Evolutionary conservation across 805 yeast genomes (phyloP).

Genomic region (Schwanniomyces sp.): DNA sequence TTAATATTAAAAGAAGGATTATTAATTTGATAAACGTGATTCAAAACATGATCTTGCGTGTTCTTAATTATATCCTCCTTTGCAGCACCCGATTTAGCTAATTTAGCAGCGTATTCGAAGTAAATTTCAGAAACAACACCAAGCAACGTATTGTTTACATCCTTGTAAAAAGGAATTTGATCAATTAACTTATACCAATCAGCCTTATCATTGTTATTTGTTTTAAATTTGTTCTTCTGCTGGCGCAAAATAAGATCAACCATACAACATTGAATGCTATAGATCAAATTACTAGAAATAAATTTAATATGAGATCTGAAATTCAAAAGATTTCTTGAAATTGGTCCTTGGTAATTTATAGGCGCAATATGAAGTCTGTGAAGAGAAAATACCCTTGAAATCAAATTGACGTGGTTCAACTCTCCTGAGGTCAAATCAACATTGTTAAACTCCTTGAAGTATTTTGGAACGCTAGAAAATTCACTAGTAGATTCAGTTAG

Average conservation of each 20-base stretch:
- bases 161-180: slow-evolving; percentile 60
- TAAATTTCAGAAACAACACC: slow-evolving; percentile 60
- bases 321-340: slow-evolving; percentile 63
- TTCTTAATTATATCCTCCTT: slow-evolving; percentile 25
- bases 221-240: slow-evolving; percentile 48
- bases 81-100: slow-evolving; percentile 18
- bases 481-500: slow-evolving; percentile 37
- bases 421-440: slow-evolving; percentile 42
- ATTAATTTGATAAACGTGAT: slow-evolving; percentile 35
- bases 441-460: slow-evolving; percentile 35
- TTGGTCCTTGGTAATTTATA: slow-evolving; percentile 63
- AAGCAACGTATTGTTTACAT: slow-evolving; percentile 59
- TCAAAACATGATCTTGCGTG: slow-evolving; percentile 33
- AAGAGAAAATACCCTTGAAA: slow-evolving; percentile 38
- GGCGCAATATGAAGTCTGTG: slow-evolving; percentile 40
- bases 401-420: slow-evolving; percentile 23
- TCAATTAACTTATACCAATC: slow-evolving; percentile 61
- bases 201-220: slow-evolving; percentile 34
- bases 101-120: slow-evolving; percentile 42
- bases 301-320: slow-evolving; percentile 65
- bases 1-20: slow-evolving; percentile 41
- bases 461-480: slow-evolving; percentile 30
- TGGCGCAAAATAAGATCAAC: slow-evolving; percentile 50
- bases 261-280: slow-evolving; percentile 52
- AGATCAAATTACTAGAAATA: slow-evolving; percentile 49